Evolutionary conservation across 495 filamentous ascomycete genomes (phyloP).

Genomic region (Paragyromitra xinjiangensis): DNA sequence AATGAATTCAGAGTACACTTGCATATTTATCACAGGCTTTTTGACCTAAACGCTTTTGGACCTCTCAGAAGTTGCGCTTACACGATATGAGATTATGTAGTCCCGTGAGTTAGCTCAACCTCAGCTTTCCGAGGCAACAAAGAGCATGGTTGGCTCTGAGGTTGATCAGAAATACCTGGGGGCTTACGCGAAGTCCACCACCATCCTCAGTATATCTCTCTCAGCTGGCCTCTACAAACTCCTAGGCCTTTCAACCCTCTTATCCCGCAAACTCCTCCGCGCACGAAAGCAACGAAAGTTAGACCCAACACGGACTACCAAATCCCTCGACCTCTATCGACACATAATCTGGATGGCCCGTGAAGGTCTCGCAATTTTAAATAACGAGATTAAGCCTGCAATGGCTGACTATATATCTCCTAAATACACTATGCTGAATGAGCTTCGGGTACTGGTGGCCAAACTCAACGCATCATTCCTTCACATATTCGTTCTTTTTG

Average conservation of each 20-base stretch:
- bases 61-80: constrained; percentile 21
- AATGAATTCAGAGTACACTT: not conserved
- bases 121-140: constrained; percentile 2
- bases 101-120: not conserved
- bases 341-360: constrained; percentile 96
- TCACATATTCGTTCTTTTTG: constrained; percentile 95
- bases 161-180: constrained; percentile 97
- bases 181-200: constrained; percentile 78
- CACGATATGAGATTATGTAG: constrained; percentile 18
- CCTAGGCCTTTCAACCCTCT: constrained; percentile 86
- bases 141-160: constrained; percentile 87
- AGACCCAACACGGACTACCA: constrained; percentile 79
- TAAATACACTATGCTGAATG: constrained; percentile 59
- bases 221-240: constrained; percentile 86
- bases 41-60: not conserved
- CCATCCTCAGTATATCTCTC: constrained; percentile 72
- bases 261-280: constrained; percentile 82
- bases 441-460: constrained; percentile 84
- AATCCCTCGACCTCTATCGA: constrained; percentile 83
- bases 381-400: constrained; percentile 85
- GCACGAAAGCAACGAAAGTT: constrained; percentile 85
- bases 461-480: constrained; percentile 94
- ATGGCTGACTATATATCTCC: constrained; percentile 66
- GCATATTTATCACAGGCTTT: not conserved
- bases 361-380: constrained; percentile 85